phyloP scores from a whole-genome alignment of 2,329 filamentous ascomycete genomes.

The Plenodomus lindquistii region DNA sequence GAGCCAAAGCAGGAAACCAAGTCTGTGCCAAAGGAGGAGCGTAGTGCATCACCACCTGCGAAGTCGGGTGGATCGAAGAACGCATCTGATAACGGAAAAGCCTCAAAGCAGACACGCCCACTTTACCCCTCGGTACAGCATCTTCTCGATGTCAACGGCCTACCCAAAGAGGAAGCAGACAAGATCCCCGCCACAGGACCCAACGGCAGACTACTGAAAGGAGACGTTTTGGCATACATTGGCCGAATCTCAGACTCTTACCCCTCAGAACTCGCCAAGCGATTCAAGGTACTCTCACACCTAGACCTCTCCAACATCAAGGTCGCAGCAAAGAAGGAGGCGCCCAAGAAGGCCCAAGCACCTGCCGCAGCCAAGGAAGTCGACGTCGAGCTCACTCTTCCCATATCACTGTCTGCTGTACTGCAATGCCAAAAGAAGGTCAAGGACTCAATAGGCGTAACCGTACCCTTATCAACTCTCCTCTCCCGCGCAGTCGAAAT shows the following conservation, averaged over 20 bases:
- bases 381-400: conserved; percentile 66
- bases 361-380: conserved; percentile 51
- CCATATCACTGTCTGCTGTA: conserved; percentile 78
- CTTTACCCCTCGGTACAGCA: conserved; percentile 82
- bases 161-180: conserved; percentile 74
- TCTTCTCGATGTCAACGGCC: conserved; percentile 76
- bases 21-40: conserved; percentile 39
- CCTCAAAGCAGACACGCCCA: conserved; percentile 69
- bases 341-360: conserved; percentile 51
- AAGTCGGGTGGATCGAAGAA: conserved; percentile 39
- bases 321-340: conserved; percentile 59
- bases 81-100: conserved; percentile 47
- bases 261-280: conserved; percentile 70
- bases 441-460: conserved; percentile 74
- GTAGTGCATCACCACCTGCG: conserved; percentile 35
- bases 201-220: conserved; percentile 86
- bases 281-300: conserved; percentile 75
- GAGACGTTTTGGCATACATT: conserved; percentile 88
- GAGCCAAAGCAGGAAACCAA: conserved; percentile 22
- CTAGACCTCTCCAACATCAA: conserved; percentile 97
- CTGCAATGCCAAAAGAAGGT: conserved; percentile 81
- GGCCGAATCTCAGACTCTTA: conserved; percentile 75
- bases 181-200: conserved; percentile 89
- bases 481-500: conserved; percentile 81
- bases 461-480: conserved; percentile 83